Evolutionary conservation across 108 stramenopile genomes (phyloP).

Genomic region (Hondaea fermentalgiana): DNA sequence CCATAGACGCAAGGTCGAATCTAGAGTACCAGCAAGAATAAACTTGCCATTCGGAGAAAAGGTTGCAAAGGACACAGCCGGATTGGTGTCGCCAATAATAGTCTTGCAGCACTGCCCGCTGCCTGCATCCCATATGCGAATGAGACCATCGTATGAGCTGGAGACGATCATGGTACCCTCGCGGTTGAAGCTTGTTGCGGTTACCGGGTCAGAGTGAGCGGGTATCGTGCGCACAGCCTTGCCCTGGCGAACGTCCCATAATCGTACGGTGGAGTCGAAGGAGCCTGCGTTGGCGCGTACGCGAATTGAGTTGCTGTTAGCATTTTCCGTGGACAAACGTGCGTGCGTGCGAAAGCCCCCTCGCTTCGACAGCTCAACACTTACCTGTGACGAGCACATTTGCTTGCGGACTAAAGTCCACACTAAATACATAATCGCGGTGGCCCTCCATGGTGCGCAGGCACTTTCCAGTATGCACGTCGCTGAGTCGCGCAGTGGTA

Average conservation of each 20-base stretch:
- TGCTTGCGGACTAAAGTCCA: constrained; percentile 38
- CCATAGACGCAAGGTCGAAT: constrained; percentile 69
- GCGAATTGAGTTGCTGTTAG: too few relatives aligned
- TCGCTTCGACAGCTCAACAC: background rate
- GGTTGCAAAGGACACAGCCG: constrained; percentile 23
- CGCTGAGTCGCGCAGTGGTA: constrained; percentile 57
- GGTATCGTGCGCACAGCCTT: constrained; percentile 78
- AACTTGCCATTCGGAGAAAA: constrained; percentile 32
- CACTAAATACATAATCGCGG: constrained; percentile 53
- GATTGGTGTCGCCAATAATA: constrained; percentile 72
- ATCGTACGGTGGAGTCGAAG: constrained; percentile 85
- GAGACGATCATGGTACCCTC: constrained; percentile 74
- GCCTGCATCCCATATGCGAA: constrained; percentile 85
- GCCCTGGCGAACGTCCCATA: constrained; percentile 86
- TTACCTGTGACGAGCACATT: constrained; percentile 1
- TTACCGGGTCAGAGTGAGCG: constrained; percentile 90
- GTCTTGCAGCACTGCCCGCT: constrained; percentile 89
- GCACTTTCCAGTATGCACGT: constrained; percentile 58
- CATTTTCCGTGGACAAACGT: too few relatives aligned
- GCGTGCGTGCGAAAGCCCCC: background rate
- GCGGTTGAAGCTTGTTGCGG: constrained; percentile 71
- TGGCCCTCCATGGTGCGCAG: constrained; percentile 56
- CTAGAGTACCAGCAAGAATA: constrained; percentile 67
- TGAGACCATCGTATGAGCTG: constrained; percentile 78
- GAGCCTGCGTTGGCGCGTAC: constrained; percentile 40